Percentiles rank a stretch among this genome's conserved stretches.
Evolutionary conservation across 2,329 filamentous ascomycete species (phyloP).

Genomic region (Cladosporium phlei): DNA sequence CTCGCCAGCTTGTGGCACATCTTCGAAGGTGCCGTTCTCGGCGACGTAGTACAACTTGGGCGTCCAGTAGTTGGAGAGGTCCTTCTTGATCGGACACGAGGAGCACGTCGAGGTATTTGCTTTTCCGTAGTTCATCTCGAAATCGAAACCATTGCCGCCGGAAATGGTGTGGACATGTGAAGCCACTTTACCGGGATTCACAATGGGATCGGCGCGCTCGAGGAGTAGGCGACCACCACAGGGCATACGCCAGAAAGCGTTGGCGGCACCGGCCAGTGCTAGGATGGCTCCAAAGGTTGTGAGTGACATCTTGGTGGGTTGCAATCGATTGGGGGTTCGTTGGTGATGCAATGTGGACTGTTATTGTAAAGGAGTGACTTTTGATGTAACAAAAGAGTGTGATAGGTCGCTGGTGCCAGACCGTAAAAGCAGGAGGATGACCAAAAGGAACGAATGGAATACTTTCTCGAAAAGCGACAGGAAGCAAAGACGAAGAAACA

Average conservation of each 20-base stretch:
- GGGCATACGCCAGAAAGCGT: constrained; percentile 68
- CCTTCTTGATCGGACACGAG: constrained; percentile 58
- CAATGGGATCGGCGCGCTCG: constrained; percentile 63
- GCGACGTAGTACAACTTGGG: constrained; percentile 65
- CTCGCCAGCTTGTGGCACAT: constrained; percentile 55
- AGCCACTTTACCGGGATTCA: constrained; percentile 55
- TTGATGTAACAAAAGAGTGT: too few species aligned
- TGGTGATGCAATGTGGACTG: too few species aligned
- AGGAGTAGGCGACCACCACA: constrained; percentile 58
- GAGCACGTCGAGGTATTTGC: constrained; percentile 62
- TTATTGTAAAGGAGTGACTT: too few species aligned
- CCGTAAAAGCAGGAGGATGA: too few species aligned
- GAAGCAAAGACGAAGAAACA: too few species aligned
- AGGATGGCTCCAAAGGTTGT: too few species aligned
- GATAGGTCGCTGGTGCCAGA: too few species aligned
- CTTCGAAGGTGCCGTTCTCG: constrained; percentile 53
- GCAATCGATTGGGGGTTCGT: too few species aligned
- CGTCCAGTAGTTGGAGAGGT: constrained; percentile 74
- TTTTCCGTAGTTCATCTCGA: constrained; percentile 57
- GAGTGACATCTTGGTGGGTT: too few species aligned
- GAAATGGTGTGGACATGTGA: constrained; percentile 66
- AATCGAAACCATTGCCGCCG: constrained; percentile 64
- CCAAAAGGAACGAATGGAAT: too few species aligned
- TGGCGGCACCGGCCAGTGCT: constrained; percentile 42
- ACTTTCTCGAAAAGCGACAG: too few species aligned